Conservation (phyloP, 2,329 filamentous ascomycete species). For the Verticillium dahliae region DNA sequence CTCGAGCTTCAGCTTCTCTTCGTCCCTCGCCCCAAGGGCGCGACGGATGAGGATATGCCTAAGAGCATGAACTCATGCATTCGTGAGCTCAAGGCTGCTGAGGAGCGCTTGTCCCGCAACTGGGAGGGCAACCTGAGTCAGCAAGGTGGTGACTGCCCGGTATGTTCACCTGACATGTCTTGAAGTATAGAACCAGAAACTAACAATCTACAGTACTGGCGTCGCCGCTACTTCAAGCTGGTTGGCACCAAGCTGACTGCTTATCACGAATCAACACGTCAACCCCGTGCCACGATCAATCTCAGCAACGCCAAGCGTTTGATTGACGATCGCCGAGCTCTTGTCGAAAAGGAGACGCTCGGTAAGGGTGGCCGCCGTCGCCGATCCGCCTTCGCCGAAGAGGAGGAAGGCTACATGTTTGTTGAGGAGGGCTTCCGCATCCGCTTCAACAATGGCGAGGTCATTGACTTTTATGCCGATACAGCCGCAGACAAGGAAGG, state of each 20-base stretch:
- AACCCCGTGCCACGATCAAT: constrained; percentile 95
- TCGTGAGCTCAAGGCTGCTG: constrained; percentile 84
- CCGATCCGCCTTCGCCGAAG: constrained; percentile 92
- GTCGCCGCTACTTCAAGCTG: constrained; percentile 93
- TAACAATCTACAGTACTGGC: constrained; percentile 73
- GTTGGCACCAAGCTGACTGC: constrained; percentile 86
- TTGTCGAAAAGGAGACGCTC: constrained; percentile 77
- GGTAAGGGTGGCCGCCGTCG: constrained; percentile 73
- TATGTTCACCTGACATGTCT: constrained; percentile 45
- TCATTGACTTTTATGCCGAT: constrained; percentile 98
- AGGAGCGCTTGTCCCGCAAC: constrained; percentile 68
- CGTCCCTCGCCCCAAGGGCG: constrained; percentile 83
- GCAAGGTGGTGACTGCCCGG: constrained; percentile 94
- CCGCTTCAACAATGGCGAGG: constrained; percentile 94
- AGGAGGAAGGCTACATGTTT: constrained; percentile 99
- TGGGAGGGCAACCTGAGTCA: constrained; percentile 91
- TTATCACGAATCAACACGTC: constrained; percentile 90
- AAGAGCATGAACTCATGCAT: constrained; percentile 99
- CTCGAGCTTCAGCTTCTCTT: constrained; percentile 91
- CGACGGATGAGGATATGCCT: constrained; percentile 91
- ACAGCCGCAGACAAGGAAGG: constrained; percentile 79
- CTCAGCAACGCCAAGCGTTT: constrained; percentile 86
- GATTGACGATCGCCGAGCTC: constrained; percentile 81
- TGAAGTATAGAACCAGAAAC: constrained; percentile 17
- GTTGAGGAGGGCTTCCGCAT: constrained; percentile 99